These are phyloP conservation scores for Serendipita sp. DNA, from an alignment of 1,284 basidiomycete species.

Conservation along the genomic window DNA sequence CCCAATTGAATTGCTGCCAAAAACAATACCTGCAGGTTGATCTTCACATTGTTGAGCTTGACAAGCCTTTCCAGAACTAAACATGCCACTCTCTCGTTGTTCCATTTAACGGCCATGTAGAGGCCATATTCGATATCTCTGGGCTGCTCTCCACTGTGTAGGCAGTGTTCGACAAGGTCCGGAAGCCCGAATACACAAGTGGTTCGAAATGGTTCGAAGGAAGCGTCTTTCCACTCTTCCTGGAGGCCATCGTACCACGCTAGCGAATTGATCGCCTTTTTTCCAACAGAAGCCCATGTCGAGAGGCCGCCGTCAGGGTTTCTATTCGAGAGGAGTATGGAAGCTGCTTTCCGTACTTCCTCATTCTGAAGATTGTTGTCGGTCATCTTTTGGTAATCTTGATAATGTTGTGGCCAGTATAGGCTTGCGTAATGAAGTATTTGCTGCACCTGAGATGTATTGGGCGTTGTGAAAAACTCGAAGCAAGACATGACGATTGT, in stretches of 20 bases:
- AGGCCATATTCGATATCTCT: too few species aligned
- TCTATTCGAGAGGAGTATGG: background rate
- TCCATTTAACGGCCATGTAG: too few species aligned
- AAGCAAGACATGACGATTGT: background rate
- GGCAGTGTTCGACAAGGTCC: background rate
- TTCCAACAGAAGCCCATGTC: background rate
- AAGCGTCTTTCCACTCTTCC: background rate
- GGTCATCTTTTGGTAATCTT: background rate
- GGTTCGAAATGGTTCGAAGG: background rate
- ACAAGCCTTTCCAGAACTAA: too few species aligned
- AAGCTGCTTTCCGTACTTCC: background rate
- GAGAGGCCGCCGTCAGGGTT: background rate
- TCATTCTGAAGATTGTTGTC: background rate
- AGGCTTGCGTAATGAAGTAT: background rate
- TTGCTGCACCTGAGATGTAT: background rate
- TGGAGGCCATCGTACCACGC: background rate
- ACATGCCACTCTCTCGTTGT: too few species aligned
- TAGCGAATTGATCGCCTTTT: background rate
- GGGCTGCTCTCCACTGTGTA: background rate
- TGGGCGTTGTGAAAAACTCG: background rate
- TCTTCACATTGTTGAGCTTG: too few species aligned
- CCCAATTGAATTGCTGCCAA: too few species aligned
- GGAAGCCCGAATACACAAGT: background rate
- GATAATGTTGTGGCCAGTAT: background rate
- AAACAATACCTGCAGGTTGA: too few species aligned